Percentiles rank a stretch among this genome's conserved stretches.
phyloP scores from a whole-genome alignment of 75 land plant species.

The Picea sitchensis region DNA sequence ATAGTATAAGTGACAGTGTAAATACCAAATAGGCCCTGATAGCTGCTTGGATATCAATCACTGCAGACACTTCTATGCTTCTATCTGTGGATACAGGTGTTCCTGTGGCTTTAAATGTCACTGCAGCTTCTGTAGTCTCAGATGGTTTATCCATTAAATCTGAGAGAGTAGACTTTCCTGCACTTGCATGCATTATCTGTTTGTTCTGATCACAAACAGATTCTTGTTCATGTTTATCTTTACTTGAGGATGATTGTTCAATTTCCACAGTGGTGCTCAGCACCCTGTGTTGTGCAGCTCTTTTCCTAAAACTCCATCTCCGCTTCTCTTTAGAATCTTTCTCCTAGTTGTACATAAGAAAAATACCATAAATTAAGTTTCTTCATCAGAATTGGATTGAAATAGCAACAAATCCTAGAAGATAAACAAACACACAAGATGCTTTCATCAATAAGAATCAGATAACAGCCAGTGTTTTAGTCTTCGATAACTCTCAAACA shows the following conservation, averaged over 20 bases:
- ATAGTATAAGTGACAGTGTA: neutral
- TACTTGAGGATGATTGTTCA: conserved; percentile 24
- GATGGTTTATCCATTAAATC: conserved; percentile 16
- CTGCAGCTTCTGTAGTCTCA: conserved; percentile 2
- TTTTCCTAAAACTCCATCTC: conserved; percentile 65
- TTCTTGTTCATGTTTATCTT: conserved; percentile 22
- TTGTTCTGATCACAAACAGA: conserved; percentile 7
- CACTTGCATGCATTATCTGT: conserved; percentile 2
- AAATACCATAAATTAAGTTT: neutral
- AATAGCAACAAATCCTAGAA: neutral
- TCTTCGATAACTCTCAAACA: neutral
- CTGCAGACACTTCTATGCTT: conserved; percentile 21
- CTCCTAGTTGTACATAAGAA: conserved; percentile 17
- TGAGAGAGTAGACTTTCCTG: conserved; percentile 20
- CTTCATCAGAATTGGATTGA: neutral
- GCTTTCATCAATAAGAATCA: too few species aligned
- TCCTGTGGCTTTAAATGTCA: conserved; percentile 6
- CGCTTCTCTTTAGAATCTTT: conserved; percentile 36
- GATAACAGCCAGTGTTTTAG: neutral
- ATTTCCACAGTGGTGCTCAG: conserved; percentile 40
- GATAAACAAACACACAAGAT: neutral
- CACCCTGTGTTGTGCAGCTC: conserved; percentile 46
- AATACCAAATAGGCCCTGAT: conserved; percentile 51
- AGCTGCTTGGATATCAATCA: conserved; percentile 46
- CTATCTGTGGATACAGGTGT: neutral